Evolutionary conservation across 768 basidiomycete species (phyloP), one percentile per base, ranked within the genome.

Genomic region (Chalciporus sphaerocephalus): DNA sequence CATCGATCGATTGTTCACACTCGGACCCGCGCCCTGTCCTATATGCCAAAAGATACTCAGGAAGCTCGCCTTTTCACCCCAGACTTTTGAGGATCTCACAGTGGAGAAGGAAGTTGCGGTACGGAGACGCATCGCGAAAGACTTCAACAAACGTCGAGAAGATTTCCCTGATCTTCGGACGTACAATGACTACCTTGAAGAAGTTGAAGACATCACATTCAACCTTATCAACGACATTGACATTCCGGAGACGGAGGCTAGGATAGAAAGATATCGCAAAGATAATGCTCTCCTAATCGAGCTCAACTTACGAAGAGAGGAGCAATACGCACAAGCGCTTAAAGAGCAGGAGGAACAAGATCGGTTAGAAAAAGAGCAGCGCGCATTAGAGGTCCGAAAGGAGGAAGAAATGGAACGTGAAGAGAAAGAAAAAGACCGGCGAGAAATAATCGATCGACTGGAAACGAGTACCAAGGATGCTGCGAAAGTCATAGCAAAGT

Each of bases 81-180:
- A 95, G 62, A 94, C 92, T 5, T 96, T 95, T 48, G 91, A 95
- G 65, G 92, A 95, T 60, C 74, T 96, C 23, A 77, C 75, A 0
- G 92, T 96, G 1, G 93, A 96, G 69, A 94, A 93, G 60, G 96
- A 99, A 69, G 90, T 98, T 2, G 85, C 89, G 6, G 78, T 97
- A 9, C 73, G 96, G 44, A 75, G 89, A 57, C 75, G 94, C 50
- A 83, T 96, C 55, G 85, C 87, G 1, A 92, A 90, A 73, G 87
- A 93, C 55, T 98, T 98, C 65, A 98, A 98, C 67, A 97, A 97
- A 68, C 78, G 85, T 23, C 71, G 83, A 33, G 90, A 94, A 44
- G 96, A 99, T 65, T 99, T 99, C 61, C 66, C 69, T 0, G 83
- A 85, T 60, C 72, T 90, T 33, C 75, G 79, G 10, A 74, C 79